Evolutionary conservation across 495 filamentous ascomycete species (phyloP).

Genomic region (Durotheca rogersii): DNA sequence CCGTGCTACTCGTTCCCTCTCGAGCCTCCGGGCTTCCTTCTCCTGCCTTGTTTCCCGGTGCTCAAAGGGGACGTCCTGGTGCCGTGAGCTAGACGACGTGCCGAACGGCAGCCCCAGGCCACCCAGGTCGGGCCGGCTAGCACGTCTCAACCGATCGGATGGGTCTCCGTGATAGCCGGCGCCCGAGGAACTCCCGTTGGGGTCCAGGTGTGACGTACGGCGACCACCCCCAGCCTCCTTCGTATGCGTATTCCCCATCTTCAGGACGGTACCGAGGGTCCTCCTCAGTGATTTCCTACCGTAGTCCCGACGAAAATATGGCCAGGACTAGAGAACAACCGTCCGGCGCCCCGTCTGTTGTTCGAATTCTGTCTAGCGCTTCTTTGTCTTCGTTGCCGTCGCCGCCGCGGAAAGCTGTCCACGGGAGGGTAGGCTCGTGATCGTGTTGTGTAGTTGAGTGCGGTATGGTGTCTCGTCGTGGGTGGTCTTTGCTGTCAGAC

Average conservation of each 20-base stretch:
- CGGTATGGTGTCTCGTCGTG: slow-evolving; percentile 14
- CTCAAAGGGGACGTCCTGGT: slow-evolving; percentile 44
- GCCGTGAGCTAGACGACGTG: slow-evolving; percentile 23
- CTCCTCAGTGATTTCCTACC: not conserved
- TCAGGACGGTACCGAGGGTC: not conserved
- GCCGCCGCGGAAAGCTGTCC: not conserved
- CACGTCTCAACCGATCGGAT: slow-evolving; percentile 30
- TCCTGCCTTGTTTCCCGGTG: slow-evolving; percentile 88
- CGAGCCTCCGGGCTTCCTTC: slow-evolving; percentile 78
- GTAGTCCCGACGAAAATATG: not conserved
- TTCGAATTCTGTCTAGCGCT: no score
- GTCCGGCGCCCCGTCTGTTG: no score
- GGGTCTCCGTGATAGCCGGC: slow-evolving; percentile 43
- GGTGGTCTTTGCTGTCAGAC: no score
- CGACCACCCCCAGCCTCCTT: slow-evolving; percentile 56
- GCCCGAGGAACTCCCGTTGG: slow-evolving; percentile 34
- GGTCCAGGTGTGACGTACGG: slow-evolving; percentile 37
- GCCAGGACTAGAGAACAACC: not conserved
- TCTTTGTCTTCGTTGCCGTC: not conserved
- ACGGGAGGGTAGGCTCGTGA: not conserved
- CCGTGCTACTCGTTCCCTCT: slow-evolving; percentile 73
- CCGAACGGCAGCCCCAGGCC: slow-evolving; percentile 30
- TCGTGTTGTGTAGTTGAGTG: slow-evolving; percentile 6
- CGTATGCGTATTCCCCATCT: slow-evolving; percentile 63
- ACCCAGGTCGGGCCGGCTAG: slow-evolving; percentile 31